phyloP scores from a whole-genome alignment of 2,329 filamentous ascomycete species.

The Clonostachys rosea region DNA sequence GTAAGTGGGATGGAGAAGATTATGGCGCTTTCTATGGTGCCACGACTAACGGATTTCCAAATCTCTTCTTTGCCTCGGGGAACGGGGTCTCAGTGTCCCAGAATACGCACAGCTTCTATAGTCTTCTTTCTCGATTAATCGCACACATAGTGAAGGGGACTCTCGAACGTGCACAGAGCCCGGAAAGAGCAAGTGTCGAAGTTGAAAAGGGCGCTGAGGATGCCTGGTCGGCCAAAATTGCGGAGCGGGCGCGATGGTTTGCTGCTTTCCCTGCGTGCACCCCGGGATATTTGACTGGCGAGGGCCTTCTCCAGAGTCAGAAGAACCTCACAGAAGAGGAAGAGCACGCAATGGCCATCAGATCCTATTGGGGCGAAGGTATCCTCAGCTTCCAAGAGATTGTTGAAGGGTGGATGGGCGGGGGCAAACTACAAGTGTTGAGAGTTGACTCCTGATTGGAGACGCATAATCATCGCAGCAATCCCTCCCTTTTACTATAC shows the following conservation, averaged over 20 bases:
- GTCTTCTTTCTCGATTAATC: slow-evolving; percentile 34
- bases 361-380: too few relatives aligned
- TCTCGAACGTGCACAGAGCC: slow-evolving; percentile 15
- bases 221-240: slow-evolving; percentile 22
- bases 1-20: slow-evolving; percentile 35
- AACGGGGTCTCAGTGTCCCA: slow-evolving; percentile 23
- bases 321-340: too few relatives aligned
- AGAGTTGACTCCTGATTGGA: too few relatives aligned
- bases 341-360: too few relatives aligned
- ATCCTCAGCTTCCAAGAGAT: too few relatives aligned
- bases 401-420: too few relatives aligned
- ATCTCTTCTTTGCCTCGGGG: slow-evolving; percentile 42
- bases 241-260: slow-evolving; percentile 2
- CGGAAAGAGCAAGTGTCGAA: slow-evolving; percentile 2
- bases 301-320: not conserved
- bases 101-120: not conserved
- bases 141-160: slow-evolving; percentile 35
- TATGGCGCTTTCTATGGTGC: slow-evolving; percentile 48
- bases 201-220: slow-evolving; percentile 12
- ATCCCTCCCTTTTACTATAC: too few relatives aligned
- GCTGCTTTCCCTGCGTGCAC: slow-evolving; percentile 4
- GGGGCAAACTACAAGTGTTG: too few relatives aligned
- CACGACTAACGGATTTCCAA: slow-evolving; percentile 43
- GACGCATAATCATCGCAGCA: too few relatives aligned
- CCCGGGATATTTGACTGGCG: slow-evolving; percentile 2